Percentiles rank a stretch among this genome's conserved stretches.
Conservation (phyloP, 1,284 basidiomycete species). For the Ceraceosorus bombacis region DNA sequence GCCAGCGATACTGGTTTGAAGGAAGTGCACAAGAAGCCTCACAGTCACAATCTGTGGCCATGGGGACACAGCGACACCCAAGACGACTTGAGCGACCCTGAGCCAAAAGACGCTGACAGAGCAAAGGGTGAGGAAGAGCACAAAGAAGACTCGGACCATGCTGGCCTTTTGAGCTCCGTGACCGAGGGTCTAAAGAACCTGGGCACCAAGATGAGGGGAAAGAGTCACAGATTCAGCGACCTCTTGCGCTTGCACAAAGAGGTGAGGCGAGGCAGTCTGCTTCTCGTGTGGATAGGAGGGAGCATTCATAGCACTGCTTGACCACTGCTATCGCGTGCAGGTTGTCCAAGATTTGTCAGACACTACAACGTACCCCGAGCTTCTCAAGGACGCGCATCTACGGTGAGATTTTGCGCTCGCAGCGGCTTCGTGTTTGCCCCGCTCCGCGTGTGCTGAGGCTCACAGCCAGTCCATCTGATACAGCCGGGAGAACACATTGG, state of each 20-base stretch:
- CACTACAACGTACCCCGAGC: conserved; percentile 32
- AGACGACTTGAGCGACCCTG: not conserved
- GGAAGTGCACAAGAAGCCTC: no score
- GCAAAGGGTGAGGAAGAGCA: not conserved
- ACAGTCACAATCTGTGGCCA: no score
- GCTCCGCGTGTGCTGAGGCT: not conserved
- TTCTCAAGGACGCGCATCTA: conserved; percentile 39
- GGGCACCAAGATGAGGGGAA: not conserved
- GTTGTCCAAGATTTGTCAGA: conserved; percentile 23
- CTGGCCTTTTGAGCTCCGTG: no score
- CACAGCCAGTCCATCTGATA: not conserved
- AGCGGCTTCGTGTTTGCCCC: no score
- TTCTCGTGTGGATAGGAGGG: not conserved
- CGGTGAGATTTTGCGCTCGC: conserved; percentile 2
- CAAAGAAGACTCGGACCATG: no score
- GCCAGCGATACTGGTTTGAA: no score
- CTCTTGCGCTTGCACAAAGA: conserved; percentile 8
- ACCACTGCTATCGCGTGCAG: not conserved
- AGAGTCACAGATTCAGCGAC: conserved; percentile 1
- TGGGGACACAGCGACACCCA: not conserved
- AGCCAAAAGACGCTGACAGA: not conserved
- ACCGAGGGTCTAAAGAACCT: no score
- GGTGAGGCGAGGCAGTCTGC: not conserved
- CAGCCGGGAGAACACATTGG: conserved; percentile 3
- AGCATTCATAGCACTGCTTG: not conserved